Conservation (phyloP, 2,329 filamentous ascomycete genomes). For the Colletotrichum ledebouriae region DNA sequence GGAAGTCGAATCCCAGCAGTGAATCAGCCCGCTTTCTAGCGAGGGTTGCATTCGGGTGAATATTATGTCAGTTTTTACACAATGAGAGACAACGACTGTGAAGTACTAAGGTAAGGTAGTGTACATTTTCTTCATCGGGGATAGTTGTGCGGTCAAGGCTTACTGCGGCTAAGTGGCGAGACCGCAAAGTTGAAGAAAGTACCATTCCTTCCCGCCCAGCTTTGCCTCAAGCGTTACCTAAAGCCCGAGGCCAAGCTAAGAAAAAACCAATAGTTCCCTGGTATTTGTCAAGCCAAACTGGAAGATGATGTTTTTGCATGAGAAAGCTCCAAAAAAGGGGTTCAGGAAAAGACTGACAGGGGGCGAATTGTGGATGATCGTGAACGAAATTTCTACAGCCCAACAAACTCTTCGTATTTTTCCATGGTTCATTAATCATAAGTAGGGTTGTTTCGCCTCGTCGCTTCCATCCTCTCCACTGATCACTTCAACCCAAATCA, state of each 20-base stretch:
- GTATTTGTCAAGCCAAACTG: too few species aligned
- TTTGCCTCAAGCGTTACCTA: too few species aligned
- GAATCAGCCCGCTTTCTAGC: too few species aligned
- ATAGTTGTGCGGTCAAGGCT: not conserved
- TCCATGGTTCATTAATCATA: not conserved
- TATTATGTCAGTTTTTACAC: constrained; percentile 1
- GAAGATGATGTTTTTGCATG: too few species aligned
- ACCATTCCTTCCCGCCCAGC: not conserved
- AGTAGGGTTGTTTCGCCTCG: not conserved
- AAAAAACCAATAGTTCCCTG: too few species aligned
- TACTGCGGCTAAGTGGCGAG: not conserved
- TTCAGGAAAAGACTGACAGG: too few species aligned
- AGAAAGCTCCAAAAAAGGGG: too few species aligned
- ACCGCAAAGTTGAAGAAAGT: not conserved
- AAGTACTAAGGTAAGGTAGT: not conserved
- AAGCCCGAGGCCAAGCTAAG: too few species aligned
- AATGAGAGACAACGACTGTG: not conserved
- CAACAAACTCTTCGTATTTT: too few species aligned
- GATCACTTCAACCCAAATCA: not conserved
- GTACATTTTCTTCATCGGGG: constrained; percentile 22
- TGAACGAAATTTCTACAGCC: too few species aligned
- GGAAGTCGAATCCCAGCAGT: too few species aligned
- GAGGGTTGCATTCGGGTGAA: not conserved
- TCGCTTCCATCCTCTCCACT: not conserved
- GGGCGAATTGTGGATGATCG: too few species aligned